Evolutionary conservation across 345 rosid species (phyloP).

Genomic region (Boechera retrofracta): DNA sequence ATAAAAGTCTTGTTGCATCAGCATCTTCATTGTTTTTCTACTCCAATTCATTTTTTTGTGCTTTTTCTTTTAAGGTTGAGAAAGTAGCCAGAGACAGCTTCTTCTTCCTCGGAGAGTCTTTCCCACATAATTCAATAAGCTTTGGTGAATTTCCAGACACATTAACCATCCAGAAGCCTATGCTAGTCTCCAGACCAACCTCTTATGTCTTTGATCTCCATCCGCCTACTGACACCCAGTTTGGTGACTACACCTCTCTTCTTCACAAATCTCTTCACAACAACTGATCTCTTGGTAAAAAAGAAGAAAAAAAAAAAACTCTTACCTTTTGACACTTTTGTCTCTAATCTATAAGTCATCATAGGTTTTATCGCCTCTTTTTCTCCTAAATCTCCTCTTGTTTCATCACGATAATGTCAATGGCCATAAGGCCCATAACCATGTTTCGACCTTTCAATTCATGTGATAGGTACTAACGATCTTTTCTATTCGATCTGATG

Average conservation of each 20-base stretch:
- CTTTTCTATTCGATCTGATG: conserved; percentile 11
- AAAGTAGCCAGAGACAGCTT: conserved; percentile 76
- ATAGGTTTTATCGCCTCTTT: not conserved
- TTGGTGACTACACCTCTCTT: conserved; percentile 52
- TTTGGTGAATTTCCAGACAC: conserved; percentile 63
- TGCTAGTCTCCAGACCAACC: conserved; percentile 64
- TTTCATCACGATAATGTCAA: conserved; percentile 19
- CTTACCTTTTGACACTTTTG: not conserved
- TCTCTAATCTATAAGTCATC: not conserved
- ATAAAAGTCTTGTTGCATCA: not conserved
- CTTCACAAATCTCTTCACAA: conserved; percentile 47
- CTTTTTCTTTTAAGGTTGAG: conserved; percentile 59
- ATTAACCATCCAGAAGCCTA: conserved; percentile 52
- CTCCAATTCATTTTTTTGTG: not conserved
- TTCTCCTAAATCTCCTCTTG: not conserved
- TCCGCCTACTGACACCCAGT: conserved; percentile 65
- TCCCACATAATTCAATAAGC: conserved; percentile 64
- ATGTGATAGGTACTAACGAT: conserved; percentile 3
- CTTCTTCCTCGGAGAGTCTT: conserved; percentile 78
- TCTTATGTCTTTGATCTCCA: conserved; percentile 71
- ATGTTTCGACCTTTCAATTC: not conserved
- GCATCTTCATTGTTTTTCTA: conserved; percentile 13
- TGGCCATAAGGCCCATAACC: not conserved
- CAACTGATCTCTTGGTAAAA: conserved; percentile 17
- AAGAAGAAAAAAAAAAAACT: not conserved